Conservation (phyloP, 2,329 filamentous ascomycete genomes). For the Plenodomus tracheiphilus region DNA sequence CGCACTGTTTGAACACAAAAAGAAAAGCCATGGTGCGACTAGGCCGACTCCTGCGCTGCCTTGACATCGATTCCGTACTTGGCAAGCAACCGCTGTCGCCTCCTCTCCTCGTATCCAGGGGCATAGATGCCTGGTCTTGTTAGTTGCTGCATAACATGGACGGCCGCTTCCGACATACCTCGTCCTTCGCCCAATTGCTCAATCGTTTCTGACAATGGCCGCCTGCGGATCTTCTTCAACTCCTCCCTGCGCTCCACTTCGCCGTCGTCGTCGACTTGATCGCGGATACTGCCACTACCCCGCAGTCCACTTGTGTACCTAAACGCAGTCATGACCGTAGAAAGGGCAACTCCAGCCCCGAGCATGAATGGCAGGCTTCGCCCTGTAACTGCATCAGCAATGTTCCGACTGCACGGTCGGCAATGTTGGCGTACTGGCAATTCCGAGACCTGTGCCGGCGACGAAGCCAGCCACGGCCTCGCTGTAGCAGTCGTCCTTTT, state of each 20-base stretch:
- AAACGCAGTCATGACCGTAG: constrained; percentile 64
- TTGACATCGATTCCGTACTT: constrained; percentile 83
- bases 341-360: constrained; percentile 66
- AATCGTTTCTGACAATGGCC: constrained; percentile 78
- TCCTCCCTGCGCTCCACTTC: constrained; percentile 78
- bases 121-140: constrained; percentile 69
- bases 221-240: constrained; percentile 72
- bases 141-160: constrained; percentile 12
- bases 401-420: constrained; percentile 6
- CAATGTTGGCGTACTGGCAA: constrained; percentile 63
- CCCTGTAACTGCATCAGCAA: constrained; percentile 46
- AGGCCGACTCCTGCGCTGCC: constrained; percentile 30
- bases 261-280: constrained; percentile 65
- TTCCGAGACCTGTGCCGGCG: constrained; percentile 71
- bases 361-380: constrained; percentile 71
- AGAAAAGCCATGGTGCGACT: constrained; percentile 19
- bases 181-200: constrained; percentile 82
- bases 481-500: constrained; percentile 81
- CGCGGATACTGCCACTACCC: constrained; percentile 50
- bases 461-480: constrained; percentile 75
- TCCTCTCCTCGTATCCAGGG: constrained; percentile 82
- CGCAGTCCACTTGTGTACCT: constrained; percentile 68
- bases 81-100: constrained; percentile 78
- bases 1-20: constrained; percentile 21
- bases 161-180: constrained; percentile 57